Evolutionary conservation across 352 stramenopile species (phyloP).

Genomic region (Phytopythium vexans): DNA sequence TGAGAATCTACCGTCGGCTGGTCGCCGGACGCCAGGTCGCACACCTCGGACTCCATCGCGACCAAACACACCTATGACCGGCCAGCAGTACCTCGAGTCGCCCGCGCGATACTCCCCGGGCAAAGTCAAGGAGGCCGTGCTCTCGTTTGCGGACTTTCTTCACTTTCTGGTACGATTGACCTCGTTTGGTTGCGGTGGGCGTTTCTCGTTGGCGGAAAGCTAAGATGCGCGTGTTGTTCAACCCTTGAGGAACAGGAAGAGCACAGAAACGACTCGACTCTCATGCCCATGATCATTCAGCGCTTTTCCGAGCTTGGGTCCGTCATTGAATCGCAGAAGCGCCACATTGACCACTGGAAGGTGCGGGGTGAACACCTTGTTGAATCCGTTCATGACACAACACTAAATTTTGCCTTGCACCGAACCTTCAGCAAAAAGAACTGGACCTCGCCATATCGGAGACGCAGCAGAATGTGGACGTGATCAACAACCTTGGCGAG

Average conservation of each 20-base stretch:
- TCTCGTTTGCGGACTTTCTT: conserved; percentile 78
- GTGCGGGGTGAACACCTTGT: conserved; percentile 4
- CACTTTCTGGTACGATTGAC: conserved; percentile 67
- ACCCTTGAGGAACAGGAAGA: conserved; percentile 74
- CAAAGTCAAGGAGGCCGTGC: conserved; percentile 74
- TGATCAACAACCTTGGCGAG: conserved; percentile 50
- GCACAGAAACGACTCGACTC: conserved; percentile 58
- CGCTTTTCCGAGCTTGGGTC: conserved; percentile 70
- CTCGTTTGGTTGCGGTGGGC: neutral
- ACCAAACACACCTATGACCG: conserved; percentile 26
- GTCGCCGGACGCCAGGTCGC: conserved; percentile 16
- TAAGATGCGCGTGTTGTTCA: conserved; percentile 16
- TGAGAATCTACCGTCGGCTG: conserved; percentile 15
- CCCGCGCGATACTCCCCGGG: conserved; percentile 67
- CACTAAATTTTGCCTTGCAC: neutral
- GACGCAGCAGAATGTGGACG: conserved; percentile 57
- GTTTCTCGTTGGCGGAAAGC: neutral
- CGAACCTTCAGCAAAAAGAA: conserved; percentile 50
- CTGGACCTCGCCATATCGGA: conserved; percentile 76
- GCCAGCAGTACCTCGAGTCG: conserved; percentile 27
- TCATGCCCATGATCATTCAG: conserved; percentile 81
- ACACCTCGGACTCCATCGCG: conserved; percentile 25
- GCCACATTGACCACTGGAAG: conserved; percentile 84
- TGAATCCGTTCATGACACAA: neutral
- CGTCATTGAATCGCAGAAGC: conserved; percentile 84